Conservation (phyloP, 2,329 filamentous ascomycete genomes). For the Cephalotrichum gorgonifer region DNA sequence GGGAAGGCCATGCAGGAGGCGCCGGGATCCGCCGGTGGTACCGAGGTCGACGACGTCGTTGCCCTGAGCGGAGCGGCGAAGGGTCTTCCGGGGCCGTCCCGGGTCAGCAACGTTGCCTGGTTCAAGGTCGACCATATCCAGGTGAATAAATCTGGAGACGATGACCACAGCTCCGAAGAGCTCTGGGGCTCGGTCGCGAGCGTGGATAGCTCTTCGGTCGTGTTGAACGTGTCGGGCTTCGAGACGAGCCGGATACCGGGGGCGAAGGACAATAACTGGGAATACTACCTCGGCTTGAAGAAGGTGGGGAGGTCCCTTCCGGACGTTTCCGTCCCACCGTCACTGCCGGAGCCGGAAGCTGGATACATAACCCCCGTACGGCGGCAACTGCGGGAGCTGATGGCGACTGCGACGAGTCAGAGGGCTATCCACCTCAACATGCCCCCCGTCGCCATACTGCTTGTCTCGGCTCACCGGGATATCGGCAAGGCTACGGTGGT, state of each 20-base stretch:
- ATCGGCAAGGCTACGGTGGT: slow-evolving; percentile 86
- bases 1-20: slow-evolving; percentile 73
- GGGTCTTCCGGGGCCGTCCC: slow-evolving; percentile 22
- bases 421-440: slow-evolving; percentile 79
- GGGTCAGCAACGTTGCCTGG: slow-evolving; percentile 66
- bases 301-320: slow-evolving; percentile 40
- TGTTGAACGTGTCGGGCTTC: slow-evolving; percentile 85
- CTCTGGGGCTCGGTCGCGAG: slow-evolving; percentile 79
- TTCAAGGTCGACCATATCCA: slow-evolving; percentile 77
- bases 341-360: slow-evolving; percentile 33
- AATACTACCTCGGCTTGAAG: slow-evolving; percentile 77
- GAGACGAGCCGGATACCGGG: slow-evolving; percentile 73
- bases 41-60: slow-evolving; percentile 62
- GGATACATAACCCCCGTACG: slow-evolving; percentile 49
- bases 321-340: slow-evolving; percentile 23
- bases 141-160: slow-evolving; percentile 37
- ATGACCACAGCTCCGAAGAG: slow-evolving; percentile 50
- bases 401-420: slow-evolving; percentile 80
- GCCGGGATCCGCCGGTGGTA: slow-evolving; percentile 42
- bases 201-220: slow-evolving; percentile 77
- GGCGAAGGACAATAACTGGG: slow-evolving; percentile 69
- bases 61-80: slow-evolving; percentile 33
- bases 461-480: slow-evolving; percentile 84
- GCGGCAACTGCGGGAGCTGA: slow-evolving; percentile 69
- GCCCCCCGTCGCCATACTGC: slow-evolving; percentile 76